phyloP scores from a whole-genome alignment of 257 asterid genomes.

The Petunia axillaris region DNA sequence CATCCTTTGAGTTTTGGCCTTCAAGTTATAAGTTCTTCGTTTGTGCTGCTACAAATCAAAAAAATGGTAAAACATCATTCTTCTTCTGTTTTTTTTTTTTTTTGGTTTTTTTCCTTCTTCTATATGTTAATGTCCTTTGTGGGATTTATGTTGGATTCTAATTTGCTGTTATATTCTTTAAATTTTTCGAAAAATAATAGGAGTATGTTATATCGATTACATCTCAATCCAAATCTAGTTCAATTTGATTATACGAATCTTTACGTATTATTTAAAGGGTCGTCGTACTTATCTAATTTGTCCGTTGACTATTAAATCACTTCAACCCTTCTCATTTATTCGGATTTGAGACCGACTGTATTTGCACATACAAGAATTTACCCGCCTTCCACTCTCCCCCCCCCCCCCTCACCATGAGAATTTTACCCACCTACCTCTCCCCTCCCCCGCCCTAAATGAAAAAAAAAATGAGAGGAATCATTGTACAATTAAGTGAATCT shows the following conservation, averaged over 20 bases:
- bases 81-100: neutral
- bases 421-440: too few relatives aligned
- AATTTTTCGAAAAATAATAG: too few relatives aligned
- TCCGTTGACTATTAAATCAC: neutral
- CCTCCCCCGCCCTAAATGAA: too few relatives aligned
- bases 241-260: neutral
- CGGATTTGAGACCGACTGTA: neutral
- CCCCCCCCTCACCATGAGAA: too few relatives aligned
- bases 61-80: constrained; percentile 15
- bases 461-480: too few relatives aligned
- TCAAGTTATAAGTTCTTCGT: too few relatives aligned
- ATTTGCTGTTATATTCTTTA: neutral
- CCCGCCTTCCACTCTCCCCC: too few relatives aligned
- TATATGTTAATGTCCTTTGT: neutral
- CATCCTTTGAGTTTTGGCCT: too few relatives aligned
- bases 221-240: neutral
- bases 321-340: neutral
- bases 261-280: neutral
- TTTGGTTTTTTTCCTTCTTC: neutral
- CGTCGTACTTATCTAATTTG: neutral
- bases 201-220: neutral
- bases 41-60: neutral
- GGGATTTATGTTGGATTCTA: neutral
- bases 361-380: too few relatives aligned
- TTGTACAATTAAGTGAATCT: neutral